phyloP scores from a whole-genome alignment of 2,329 filamentous ascomycete species.

The Metarhizium anisopliae region DNA sequence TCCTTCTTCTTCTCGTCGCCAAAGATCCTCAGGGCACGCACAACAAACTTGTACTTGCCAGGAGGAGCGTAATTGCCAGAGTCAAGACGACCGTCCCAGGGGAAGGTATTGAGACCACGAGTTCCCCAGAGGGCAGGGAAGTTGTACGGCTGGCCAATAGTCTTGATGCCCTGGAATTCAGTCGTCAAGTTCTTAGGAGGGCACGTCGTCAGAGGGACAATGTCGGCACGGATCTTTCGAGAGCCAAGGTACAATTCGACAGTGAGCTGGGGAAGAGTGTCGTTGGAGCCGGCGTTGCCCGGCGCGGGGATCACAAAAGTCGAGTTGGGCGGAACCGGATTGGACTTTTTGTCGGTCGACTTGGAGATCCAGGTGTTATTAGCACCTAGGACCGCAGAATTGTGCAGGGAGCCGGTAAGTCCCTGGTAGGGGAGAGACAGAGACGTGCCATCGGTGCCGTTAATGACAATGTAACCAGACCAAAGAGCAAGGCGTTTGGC shows the following conservation, averaged over 20 bases:
- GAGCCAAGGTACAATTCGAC: slow-evolving; percentile 36
- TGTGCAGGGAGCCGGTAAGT: slow-evolving; percentile 25
- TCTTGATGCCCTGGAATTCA: slow-evolving; percentile 28
- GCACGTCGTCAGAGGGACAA: slow-evolving; percentile 29
- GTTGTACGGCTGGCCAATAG: slow-evolving; percentile 32
- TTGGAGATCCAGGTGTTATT: slow-evolving; percentile 19
- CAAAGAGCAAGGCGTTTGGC: slow-evolving; percentile 7
- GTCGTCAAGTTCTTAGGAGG: slow-evolving; percentile 17
- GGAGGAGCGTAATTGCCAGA: slow-evolving; percentile 38
- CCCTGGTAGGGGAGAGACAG: slow-evolving; percentile 34
- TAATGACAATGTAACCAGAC: slow-evolving; percentile 13
- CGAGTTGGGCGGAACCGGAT: slow-evolving; percentile 21
- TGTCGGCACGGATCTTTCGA: slow-evolving; percentile 31
- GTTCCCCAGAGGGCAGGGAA: slow-evolving; percentile 29
- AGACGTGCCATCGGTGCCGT: slow-evolving; percentile 27
- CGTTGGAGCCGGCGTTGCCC: slow-evolving; percentile 22
- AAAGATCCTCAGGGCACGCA: slow-evolving; percentile 41
- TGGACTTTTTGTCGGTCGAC: slow-evolving; percentile 22
- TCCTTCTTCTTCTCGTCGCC: slow-evolving; percentile 32
- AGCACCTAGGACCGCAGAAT: slow-evolving; percentile 14
- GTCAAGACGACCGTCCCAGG: slow-evolving; percentile 38
- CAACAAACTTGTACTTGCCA: slow-evolving; percentile 39
- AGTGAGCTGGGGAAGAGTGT: slow-evolving; percentile 29
- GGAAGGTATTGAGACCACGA: slow-evolving; percentile 14
- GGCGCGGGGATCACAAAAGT: slow-evolving; percentile 33